phyloP scores from a whole-genome alignment of 305 asterid species.

The Striga hermonthica region DNA sequence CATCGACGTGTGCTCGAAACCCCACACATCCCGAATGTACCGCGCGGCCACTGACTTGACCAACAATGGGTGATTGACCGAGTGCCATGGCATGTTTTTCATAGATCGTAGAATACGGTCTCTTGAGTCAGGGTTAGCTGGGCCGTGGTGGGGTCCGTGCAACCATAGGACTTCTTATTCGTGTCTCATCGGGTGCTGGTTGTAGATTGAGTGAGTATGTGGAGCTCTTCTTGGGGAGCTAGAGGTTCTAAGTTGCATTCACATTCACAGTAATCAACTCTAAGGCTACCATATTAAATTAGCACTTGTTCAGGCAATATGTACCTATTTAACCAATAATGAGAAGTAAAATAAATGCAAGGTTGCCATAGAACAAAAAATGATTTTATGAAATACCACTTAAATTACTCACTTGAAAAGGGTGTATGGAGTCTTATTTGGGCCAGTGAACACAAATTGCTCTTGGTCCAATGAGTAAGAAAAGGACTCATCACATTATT shows the following conservation, averaged over 20 bases:
- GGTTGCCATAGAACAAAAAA: background rate
- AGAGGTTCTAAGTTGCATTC: slow-evolving; percentile 47
- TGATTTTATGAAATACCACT: background rate
- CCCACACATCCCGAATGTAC: slow-evolving; percentile 62
- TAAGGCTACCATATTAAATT: slow-evolving; percentile 81
- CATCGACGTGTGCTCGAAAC: slow-evolving; percentile 63
- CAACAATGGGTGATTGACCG: slow-evolving; percentile 63
- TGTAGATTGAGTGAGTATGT: slow-evolving; percentile 70
- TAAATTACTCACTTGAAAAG: slow-evolving; percentile 66
- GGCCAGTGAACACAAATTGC: slow-evolving; percentile 83
- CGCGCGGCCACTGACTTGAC: slow-evolving; percentile 60
- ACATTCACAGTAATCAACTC: slow-evolving; percentile 81
- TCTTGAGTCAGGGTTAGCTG: slow-evolving; percentile 37
- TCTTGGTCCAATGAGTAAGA: slow-evolving; percentile 79
- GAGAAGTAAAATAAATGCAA: slow-evolving; percentile 15
- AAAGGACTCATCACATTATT: slow-evolving; percentile 83
- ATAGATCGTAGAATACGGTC: slow-evolving; percentile 40
- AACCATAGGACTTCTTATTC: slow-evolving; percentile 89
- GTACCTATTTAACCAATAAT: slow-evolving; percentile 48
- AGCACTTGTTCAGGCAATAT: slow-evolving; percentile 80
- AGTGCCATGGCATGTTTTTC: slow-evolving; percentile 81
- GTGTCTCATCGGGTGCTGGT: slow-evolving; percentile 45
- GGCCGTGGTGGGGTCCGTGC: slow-evolving; percentile 41
- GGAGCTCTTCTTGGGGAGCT: slow-evolving; percentile 66
- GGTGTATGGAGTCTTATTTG: slow-evolving; percentile 68